These are phyloP conservation scores for Nakazawaea peltata DNA, from an alignment of 805 yeast genomes.

Conservation along the genomic window DNA sequence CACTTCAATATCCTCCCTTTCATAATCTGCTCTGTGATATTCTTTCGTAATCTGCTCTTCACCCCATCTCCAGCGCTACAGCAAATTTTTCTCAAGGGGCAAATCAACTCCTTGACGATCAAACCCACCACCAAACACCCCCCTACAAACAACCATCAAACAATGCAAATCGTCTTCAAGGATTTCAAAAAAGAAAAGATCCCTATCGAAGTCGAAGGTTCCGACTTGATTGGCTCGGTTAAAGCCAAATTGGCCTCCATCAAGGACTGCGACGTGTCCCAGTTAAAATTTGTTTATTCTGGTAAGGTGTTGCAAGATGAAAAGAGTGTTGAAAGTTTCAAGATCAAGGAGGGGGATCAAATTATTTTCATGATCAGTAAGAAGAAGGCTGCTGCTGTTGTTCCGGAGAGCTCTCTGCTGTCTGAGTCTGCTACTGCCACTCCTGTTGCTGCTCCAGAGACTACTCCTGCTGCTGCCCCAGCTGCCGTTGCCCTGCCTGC, in stretches of 20 bases:
- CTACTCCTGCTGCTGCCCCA: neutral
- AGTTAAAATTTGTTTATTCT: constrained; percentile 85
- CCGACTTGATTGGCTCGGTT: constrained; percentile 54
- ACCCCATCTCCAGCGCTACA: too few species aligned
- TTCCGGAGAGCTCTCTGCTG: constrained; percentile 20
- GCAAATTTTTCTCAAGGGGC: too few species aligned
- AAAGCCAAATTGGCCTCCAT: constrained; percentile 65
- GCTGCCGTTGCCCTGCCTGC: constrained; percentile 12
- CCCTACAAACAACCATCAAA: too few species aligned
- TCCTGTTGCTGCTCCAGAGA: constrained; percentile 14
- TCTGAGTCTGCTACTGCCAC: constrained; percentile 20
- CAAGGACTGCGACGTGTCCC: constrained; percentile 62
- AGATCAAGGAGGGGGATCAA: constrained; percentile 79
- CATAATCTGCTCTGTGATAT: too few species aligned
- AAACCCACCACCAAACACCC: too few species aligned
- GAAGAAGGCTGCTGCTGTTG: constrained; percentile 22
- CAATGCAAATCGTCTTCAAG: constrained; percentile 76
- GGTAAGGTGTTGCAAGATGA: constrained; percentile 83
- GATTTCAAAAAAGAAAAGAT: constrained; percentile 91
- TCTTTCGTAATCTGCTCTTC: too few species aligned
- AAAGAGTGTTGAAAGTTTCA: constrained; percentile 61
- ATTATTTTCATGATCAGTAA: constrained; percentile 87
- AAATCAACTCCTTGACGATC: too few species aligned
- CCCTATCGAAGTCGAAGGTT: constrained; percentile 64
- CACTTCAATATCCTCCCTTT: too few species aligned